phyloP scores from a whole-genome alignment of 176 grass and related monocot species.

The Cymbopogon citratus region DNA sequence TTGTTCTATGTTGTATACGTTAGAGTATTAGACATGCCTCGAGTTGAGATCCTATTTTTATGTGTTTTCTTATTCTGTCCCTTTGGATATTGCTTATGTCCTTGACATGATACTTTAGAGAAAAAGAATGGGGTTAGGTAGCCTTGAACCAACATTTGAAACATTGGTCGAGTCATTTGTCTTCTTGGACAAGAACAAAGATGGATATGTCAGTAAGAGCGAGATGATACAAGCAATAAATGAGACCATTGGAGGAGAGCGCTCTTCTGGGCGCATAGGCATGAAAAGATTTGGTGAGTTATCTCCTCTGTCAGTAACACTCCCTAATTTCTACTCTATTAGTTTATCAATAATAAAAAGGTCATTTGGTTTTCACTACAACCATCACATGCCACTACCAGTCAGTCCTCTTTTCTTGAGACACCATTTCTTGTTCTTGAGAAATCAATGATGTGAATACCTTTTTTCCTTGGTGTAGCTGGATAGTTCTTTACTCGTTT shows the following conservation, averaged over 20 bases:
- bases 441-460: neutral
- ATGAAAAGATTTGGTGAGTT: conserved; percentile 96
- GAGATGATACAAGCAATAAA: conserved; percentile 98
- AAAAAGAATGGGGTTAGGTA: conserved; percentile 72
- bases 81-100: neutral
- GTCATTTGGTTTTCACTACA: neutral
- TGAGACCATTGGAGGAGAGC: conserved; percentile 80
- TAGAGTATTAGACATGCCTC: neutral
- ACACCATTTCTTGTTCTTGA: neutral
- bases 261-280: conserved; percentile 92
- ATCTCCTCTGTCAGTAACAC: neutral
- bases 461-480: neutral
- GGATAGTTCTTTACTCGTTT: neutral
- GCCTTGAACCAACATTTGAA: conserved; percentile 83
- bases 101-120: conserved; percentile 61
- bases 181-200: conserved; percentile 98
- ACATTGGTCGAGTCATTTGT: conserved; percentile 90
- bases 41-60: neutral
- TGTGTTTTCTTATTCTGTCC: neutral
- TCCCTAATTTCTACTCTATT: neutral
- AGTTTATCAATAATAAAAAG: neutral
- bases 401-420: neutral
- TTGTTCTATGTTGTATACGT: neutral
- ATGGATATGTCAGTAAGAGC: conserved; percentile 95
- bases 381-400: neutral